phyloP scores from a whole-genome alignment of 2,329 filamentous ascomycete genomes.

The Colletotrichum musae region DNA sequence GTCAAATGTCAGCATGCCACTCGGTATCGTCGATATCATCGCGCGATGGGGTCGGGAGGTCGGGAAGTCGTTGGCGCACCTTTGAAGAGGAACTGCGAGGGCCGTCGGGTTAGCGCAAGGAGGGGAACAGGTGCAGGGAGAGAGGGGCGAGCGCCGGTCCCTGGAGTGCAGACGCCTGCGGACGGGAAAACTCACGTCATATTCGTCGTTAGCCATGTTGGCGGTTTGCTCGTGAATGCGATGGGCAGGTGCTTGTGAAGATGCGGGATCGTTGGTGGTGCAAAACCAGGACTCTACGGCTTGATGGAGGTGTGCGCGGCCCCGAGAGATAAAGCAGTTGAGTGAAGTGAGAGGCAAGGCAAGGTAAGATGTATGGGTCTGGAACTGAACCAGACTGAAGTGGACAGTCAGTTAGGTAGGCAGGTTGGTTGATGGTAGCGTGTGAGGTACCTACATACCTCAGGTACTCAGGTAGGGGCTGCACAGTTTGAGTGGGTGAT shows the following conservation, averaged over 20 bases:
- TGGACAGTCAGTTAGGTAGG: constrained; percentile 29
- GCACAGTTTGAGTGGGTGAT: constrained; percentile 20
- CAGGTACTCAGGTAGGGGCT: constrained; percentile 11
- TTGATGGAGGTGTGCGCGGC: constrained; percentile 41
- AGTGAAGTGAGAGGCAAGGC: constrained; percentile 35
- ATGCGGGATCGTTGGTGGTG: constrained; percentile 46
- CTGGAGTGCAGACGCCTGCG: constrained; percentile 16
- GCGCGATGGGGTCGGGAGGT: constrained; percentile 41
- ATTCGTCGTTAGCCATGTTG: constrained; percentile 99
- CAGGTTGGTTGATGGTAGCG: constrained; percentile 1
- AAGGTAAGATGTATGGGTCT: constrained; percentile 37
- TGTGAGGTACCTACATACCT: neutral
- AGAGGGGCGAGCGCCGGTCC: constrained; percentile 31
- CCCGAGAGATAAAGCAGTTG: constrained; percentile 40
- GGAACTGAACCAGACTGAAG: constrained; percentile 38
- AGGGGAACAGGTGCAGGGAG: constrained; percentile 46
- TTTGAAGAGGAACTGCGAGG: constrained; percentile 95
- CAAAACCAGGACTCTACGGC: constrained; percentile 36
- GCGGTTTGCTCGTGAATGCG: constrained; percentile 48
- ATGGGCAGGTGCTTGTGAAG: constrained; percentile 43
- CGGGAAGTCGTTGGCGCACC: constrained; percentile 67
- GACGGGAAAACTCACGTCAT: constrained; percentile 82
- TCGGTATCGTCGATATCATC: constrained; percentile 13
- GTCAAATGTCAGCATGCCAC: constrained; percentile 48
- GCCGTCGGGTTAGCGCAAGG: constrained; percentile 42